Conservation (phyloP, 192 early-diverging fungal genomes). For the Backusella westeae region DNA sequence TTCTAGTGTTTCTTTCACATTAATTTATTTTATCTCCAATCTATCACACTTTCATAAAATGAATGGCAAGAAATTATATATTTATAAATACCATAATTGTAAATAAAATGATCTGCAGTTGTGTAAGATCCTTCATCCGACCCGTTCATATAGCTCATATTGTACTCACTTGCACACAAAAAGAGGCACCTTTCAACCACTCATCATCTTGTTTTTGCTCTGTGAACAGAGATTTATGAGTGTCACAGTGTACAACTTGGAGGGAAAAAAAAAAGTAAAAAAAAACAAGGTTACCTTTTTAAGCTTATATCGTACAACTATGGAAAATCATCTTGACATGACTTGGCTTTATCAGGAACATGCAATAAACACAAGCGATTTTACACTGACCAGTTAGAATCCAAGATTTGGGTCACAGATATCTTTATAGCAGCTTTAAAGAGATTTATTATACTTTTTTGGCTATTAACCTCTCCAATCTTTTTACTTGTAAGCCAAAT, state of each 20-base stretch:
- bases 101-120: slow-evolving; percentile 5
- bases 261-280: neutral
- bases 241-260: neutral
- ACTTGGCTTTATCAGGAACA: slow-evolving; percentile 4
- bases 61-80: neutral
- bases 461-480: neutral
- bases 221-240: neutral
- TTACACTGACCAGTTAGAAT: neutral
- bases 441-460: slow-evolving; percentile 7
- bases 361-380: slow-evolving; percentile 5
- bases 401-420: neutral
- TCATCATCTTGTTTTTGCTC: neutral
- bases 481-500: neutral
- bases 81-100: neutral
- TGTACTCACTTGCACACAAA: neutral
- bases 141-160: neutral
- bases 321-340: neutral
- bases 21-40: neutral
- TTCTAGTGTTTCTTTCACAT: slow-evolving; percentile 5
- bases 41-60: neutral
- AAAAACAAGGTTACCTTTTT: neutral
- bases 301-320: neutral
- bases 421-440: neutral
- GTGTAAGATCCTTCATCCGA: slow-evolving; percentile 2
- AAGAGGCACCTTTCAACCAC: neutral